Conservation (phyloP, 371 early-diverging fungal genomes). For the Circinella minor region DNA sequence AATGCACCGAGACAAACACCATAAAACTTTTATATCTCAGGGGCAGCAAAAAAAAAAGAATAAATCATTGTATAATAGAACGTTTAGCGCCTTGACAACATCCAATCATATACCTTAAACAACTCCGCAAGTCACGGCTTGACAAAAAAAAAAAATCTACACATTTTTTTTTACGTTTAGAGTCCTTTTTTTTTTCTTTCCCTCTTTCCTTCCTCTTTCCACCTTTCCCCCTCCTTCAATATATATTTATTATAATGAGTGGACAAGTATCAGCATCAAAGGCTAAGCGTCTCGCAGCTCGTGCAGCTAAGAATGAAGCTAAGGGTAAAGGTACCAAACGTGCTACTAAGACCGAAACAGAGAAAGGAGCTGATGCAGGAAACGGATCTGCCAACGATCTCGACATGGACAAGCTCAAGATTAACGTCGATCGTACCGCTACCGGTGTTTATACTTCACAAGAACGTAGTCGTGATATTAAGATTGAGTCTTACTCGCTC, state of each 20-base stretch:
- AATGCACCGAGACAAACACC: too few species aligned
- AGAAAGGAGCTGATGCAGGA: slow-evolving; percentile 37
- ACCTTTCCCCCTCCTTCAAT: slow-evolving; percentile 14
- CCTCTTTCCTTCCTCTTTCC: slow-evolving; percentile 1
- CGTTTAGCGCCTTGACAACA: not conserved
- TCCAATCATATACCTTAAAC: not conserved
- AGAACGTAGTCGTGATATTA: slow-evolving; percentile 91
- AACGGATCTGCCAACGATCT: slow-evolving; percentile 38
- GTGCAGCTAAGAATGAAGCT: slow-evolving; percentile 64
- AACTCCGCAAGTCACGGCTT: slow-evolving; percentile 3
- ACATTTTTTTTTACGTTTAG: not conserved
- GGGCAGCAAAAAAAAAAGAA: too few species aligned
- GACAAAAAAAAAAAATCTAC: not conserved
- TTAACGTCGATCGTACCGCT: slow-evolving; percentile 75
- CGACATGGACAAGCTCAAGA: slow-evolving; percentile 37
- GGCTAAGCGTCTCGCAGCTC: slow-evolving; percentile 83
- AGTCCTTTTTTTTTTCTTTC: slow-evolving; percentile 2
- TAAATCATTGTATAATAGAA: too few species aligned
- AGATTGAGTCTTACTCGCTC: slow-evolving; percentile 94
- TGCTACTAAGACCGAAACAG: slow-evolving; percentile 31
- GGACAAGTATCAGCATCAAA: slow-evolving; percentile 70
- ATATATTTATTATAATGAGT: slow-evolving; percentile 24
- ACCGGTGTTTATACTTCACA: slow-evolving; percentile 96
- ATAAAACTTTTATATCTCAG: too few species aligned
- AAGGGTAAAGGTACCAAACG: slow-evolving; percentile 33